phyloP scores from a whole-genome alignment of 75 land plant genomes.

The Larix kaempferi region DNA sequence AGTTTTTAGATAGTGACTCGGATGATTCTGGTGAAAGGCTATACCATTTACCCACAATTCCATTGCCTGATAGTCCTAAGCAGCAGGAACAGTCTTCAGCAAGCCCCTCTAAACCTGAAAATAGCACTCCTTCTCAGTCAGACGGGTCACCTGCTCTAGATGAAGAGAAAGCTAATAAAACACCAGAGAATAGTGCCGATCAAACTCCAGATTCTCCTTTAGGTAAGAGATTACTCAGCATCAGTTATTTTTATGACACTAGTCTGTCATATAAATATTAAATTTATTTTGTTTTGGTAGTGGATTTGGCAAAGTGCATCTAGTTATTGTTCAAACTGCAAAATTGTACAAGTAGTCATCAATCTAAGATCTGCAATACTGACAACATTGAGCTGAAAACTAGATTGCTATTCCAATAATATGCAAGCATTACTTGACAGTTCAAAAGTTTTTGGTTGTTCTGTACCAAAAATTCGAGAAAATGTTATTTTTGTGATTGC shows the following conservation, averaged over 20 bases:
- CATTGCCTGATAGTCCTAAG: constrained; percentile 73
- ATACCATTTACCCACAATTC: constrained; percentile 77
- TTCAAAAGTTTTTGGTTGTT: too few species aligned
- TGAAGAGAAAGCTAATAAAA: constrained; percentile 43
- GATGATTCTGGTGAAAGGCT: constrained; percentile 87
- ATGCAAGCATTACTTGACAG: too few species aligned
- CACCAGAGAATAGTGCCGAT: constrained; percentile 19
- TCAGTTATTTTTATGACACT: neutral
- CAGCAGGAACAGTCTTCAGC: constrained; percentile 51
- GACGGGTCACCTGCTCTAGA: constrained; percentile 63
- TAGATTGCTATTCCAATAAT: too few species aligned
- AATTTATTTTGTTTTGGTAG: neutral
- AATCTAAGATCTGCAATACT: too few species aligned
- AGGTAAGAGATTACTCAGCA: constrained; percentile 26
- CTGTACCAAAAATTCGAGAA: too few species aligned
- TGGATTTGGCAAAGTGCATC: neutral
- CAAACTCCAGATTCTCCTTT: constrained; percentile 48
- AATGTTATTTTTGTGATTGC: too few species aligned
- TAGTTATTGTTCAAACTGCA: neutral
- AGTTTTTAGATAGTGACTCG: constrained; percentile 84
- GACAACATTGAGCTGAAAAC: too few species aligned
- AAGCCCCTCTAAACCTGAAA: constrained; percentile 43
- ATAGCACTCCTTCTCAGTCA: constrained; percentile 52
- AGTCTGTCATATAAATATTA: neutral
- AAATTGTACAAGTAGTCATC: too few species aligned